Base-by-base conservation (phyloP, 371 early-diverging fungal genomes). In the Haplosporangium sp. region DNA sequence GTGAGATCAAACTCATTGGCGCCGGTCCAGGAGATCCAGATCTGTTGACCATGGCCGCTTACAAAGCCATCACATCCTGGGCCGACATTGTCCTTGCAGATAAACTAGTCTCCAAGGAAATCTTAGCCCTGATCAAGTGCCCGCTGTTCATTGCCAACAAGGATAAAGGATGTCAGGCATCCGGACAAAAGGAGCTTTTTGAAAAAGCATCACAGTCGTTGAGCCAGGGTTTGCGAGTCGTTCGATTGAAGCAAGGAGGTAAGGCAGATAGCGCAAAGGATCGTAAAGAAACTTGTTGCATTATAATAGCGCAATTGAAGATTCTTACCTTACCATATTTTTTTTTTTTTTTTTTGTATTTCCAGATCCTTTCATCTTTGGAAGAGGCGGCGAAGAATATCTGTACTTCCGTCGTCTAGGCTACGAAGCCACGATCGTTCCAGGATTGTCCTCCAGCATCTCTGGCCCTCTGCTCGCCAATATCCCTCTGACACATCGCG, bases 381-480 rank as follows among this genome's bases (percentile, higher is more conserved):
- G 96, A 23, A 90, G 98, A 45, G 96, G 96, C 48, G 96, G 93
- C 16, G 98, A 97, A 79, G 98, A 97, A 66, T 85, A 92, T 9
- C 65, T 92, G 36, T 92, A 88, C 71, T 93, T 94, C 81, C 84
- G 90, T 42, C 76, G 84, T 14, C 84, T 89, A 66, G 91, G 90
- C 20, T 89, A 85, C 55, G 84, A 86, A 36, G 81, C 91, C 16
- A 85, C 84, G 6, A 89, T 95, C n/a, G 84, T 96, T 6, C 95
- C 97, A 6, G 97, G 97, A 18, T 83, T 96, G 9, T 93, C 94
- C 0, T 92, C 94, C 16, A 82, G 90, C 52, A 86, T 94, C 7
- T 90, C 93, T 21, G 95, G 93, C 0, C 91, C 92, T 6, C 84
- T 89, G 38, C 83, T 93, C 6, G 92, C 91, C 36, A 90, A 90